Conservation (phyloP, 1,284 basidiomycete species). For the Cerioporus squamosus region DNA sequence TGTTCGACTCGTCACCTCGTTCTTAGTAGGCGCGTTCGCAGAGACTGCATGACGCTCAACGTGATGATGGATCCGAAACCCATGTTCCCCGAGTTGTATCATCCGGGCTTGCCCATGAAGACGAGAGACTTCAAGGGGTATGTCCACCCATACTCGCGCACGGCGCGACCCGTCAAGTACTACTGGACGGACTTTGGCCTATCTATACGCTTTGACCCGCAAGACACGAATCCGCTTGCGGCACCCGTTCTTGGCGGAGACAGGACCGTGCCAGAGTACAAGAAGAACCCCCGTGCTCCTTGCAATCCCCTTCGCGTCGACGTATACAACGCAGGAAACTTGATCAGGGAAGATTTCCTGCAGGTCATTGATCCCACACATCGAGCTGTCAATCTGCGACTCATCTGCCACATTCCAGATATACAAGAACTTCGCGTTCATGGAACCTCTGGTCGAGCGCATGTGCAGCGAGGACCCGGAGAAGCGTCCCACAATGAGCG, state of each 20-base stretch:
- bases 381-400: too few relatives aligned
- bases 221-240: slow-evolving; percentile 11
- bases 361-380: slow-evolving; percentile 22
- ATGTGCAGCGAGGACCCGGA: slow-evolving; percentile 19
- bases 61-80: slow-evolving; percentile 40
- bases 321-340: slow-evolving; percentile 29
- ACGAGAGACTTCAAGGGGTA: slow-evolving; percentile 21
- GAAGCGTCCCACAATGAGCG: slow-evolving; percentile 15
- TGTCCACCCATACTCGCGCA: slow-evolving; percentile 33
- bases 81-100: slow-evolving; percentile 34
- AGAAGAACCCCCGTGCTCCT: background rate
- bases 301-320: slow-evolving; percentile 27
- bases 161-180: slow-evolving; percentile 35
- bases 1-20: too few relatives aligned
- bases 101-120: slow-evolving; percentile 23
- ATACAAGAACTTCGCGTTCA: slow-evolving; percentile 8
- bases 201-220: slow-evolving; percentile 31
- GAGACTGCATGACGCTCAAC: slow-evolving; percentile 42
- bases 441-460: slow-evolving; percentile 8
- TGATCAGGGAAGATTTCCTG: slow-evolving; percentile 20
- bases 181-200: slow-evolving; percentile 41
- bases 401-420: too few relatives aligned
- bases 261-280: slow-evolving; percentile 12
- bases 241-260: slow-evolving; percentile 12
- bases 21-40: slow-evolving; percentile 26